Conservation (phyloP, 2,329 filamentous ascomycete genomes). For the Diaporthe ampelina region DNA sequence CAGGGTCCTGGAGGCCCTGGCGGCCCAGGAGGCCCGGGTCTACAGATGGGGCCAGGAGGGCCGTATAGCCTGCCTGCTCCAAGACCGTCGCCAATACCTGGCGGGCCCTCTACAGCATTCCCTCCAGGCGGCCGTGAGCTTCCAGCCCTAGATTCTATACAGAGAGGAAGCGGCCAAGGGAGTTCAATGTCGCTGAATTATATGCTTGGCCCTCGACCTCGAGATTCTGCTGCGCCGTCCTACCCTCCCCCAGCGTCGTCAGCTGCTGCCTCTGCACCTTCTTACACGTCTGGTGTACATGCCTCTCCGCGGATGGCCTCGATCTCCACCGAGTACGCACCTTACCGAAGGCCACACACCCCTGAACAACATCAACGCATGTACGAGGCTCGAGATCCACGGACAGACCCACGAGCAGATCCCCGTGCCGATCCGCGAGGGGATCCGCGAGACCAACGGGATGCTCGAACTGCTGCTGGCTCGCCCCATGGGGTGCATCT, state of each 20-base stretch:
- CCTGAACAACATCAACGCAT: slow-evolving; percentile 74
- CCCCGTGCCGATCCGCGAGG: slow-evolving; percentile 7
- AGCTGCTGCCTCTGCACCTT: slow-evolving; percentile 56
- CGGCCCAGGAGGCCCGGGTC: slow-evolving; percentile 43
- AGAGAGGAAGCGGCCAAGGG: slow-evolving; percentile 61
- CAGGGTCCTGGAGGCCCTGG: slow-evolving; percentile 45
- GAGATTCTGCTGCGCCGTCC: slow-evolving; percentile 52
- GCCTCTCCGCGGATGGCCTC: slow-evolving; percentile 70
- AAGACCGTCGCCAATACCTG: slow-evolving; percentile 57
- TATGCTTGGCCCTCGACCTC: slow-evolving; percentile 65
- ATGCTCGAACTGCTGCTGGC: slow-evolving; percentile 54
- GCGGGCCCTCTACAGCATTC: slow-evolving; percentile 61
- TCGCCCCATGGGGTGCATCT: slow-evolving; percentile 66
- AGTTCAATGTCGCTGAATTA: slow-evolving; percentile 74
- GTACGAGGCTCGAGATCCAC: slow-evolving; percentile 61
- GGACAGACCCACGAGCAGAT: slow-evolving; percentile 36
- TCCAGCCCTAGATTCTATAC: slow-evolving; percentile 64
- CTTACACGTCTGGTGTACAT: slow-evolving; percentile 64
- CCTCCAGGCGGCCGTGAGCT: slow-evolving; percentile 63
- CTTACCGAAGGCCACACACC: slow-evolving; percentile 77
- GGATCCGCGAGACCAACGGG: slow-evolving; percentile 50
- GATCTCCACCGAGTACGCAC: slow-evolving; percentile 70
- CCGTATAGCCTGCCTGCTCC: slow-evolving; percentile 63
- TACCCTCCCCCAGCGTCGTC: slow-evolving; percentile 59
- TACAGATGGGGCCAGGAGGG: slow-evolving; percentile 46